These are phyloP conservation scores for Penicillium samsonianum DNA, from an alignment of 495 filamentous ascomycete genomes.

Conservation along the genomic window DNA sequence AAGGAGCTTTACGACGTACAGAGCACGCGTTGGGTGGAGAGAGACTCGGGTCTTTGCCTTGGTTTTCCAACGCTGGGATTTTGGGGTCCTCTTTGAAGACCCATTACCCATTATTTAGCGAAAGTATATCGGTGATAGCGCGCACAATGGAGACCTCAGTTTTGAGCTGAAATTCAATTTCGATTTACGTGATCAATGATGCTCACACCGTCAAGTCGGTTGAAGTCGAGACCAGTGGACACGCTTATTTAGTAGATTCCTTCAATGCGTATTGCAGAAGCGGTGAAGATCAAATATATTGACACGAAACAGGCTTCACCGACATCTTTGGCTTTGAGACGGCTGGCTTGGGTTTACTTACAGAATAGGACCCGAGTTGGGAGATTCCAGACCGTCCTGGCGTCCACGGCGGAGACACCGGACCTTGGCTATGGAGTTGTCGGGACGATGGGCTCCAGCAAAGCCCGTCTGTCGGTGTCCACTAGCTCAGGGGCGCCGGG, in stretches of 20 bases:
- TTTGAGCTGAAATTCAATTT: background rate
- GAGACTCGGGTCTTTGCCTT: conserved; percentile 13
- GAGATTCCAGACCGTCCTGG: conserved; percentile 32
- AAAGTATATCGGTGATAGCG: conserved; percentile 30
- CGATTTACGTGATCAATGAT: conserved; percentile 3
- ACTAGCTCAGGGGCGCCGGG: conserved; percentile 37
- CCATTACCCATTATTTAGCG: conserved; percentile 35
- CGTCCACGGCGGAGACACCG: conserved; percentile 12
- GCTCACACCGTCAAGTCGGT: conserved; percentile 7
- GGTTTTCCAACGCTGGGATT: conserved; percentile 20
- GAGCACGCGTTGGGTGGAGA: conserved; percentile 19
- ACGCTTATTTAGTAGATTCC: conserved; percentile 4
- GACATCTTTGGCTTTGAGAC: conserved; percentile 13
- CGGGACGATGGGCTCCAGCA: conserved; percentile 28
- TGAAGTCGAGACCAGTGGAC: conserved; percentile 10
- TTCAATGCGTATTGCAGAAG: conserved; percentile 12
- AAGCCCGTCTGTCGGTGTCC: conserved; percentile 26
- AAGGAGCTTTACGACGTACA: conserved; percentile 9
- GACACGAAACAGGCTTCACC: conserved; percentile 15
- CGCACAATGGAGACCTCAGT: conserved; percentile 26
- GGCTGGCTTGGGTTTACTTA: conserved; percentile 5
- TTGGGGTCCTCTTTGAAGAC: conserved; percentile 16
- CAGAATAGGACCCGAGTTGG: conserved; percentile 1
- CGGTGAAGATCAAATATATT: conserved; percentile 21
- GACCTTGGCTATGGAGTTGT: conserved; percentile 25